phyloP scores from a whole-genome alignment of 108 stramenopile genomes.

The Seminavis robusta region DNA sequence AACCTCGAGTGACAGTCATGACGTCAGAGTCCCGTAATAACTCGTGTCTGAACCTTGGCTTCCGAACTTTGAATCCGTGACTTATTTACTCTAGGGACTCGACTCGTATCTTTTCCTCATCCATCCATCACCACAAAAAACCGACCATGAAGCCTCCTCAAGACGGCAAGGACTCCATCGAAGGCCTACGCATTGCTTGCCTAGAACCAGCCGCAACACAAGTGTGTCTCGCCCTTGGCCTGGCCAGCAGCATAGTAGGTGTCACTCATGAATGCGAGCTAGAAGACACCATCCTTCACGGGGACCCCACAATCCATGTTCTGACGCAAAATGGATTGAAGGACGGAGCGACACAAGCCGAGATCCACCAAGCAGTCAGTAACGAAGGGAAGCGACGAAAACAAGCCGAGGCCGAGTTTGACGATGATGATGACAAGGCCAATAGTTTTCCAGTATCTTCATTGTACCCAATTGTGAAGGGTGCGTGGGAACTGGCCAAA shows the following conservation, averaged over 20 bases:
- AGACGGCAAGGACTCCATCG: no score
- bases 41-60: no score
- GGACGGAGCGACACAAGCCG: slow-evolving; percentile 22
- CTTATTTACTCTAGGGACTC: no score
- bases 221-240: slow-evolving; percentile 67
- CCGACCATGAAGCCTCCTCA: no score
- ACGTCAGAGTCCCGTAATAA: no score
- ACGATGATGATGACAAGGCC: slow-evolving; percentile 15
- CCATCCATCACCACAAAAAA: no score
- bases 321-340: slow-evolving; percentile 36
- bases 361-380: slow-evolving; percentile 32
- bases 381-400: slow-evolving; percentile 1
- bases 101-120: no score
- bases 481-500: slow-evolving; percentile 31
- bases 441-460: slow-evolving; percentile 25
- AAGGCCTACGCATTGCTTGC: slow-evolving; percentile 59
- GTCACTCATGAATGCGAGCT: slow-evolving; percentile 77
- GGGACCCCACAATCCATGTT: background rate
- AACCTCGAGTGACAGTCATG: no score
- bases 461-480: slow-evolving; percentile 64
- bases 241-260: slow-evolving; percentile 53
- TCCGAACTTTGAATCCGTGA: no score
- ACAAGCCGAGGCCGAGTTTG: slow-evolving; percentile 9
- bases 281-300: background rate
- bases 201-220: slow-evolving; percentile 74